Evolutionary conservation across 805 yeast species (phyloP).

Genomic region (Priceomyces castillae): DNA sequence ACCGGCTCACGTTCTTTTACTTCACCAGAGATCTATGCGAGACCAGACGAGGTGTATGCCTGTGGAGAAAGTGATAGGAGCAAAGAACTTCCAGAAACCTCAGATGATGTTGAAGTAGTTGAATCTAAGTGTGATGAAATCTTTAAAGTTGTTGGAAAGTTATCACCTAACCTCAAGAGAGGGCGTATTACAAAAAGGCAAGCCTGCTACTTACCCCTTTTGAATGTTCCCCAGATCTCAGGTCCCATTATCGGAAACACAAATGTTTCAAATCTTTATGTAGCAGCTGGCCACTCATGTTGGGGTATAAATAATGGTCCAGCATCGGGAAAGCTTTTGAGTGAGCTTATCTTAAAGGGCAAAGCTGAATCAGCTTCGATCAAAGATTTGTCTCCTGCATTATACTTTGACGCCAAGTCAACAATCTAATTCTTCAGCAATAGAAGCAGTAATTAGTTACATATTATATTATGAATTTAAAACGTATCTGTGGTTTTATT

Average conservation of each 20-base stretch:
- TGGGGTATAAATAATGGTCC: conserved; percentile 99
- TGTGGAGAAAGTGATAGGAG: conserved; percentile 96
- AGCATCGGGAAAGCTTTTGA: conserved; percentile 90
- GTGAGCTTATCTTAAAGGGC: conserved; percentile 85
- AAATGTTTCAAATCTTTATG: conserved; percentile 69
- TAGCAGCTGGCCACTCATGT: conserved; percentile 95
- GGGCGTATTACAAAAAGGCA: conserved; percentile 82
- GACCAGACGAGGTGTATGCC: conserved; percentile 92
- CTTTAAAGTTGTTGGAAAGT: conserved; percentile 73
- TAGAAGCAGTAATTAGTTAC: neutral
- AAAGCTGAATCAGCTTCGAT: conserved; percentile 74
- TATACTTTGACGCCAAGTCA: conserved; percentile 76
- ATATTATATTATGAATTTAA: conserved; percentile 2
- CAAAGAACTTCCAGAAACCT: conserved; percentile 88
- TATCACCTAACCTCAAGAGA: conserved; percentile 63
- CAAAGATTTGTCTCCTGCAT: conserved; percentile 77
- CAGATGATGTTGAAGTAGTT: conserved; percentile 89
- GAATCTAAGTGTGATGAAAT: conserved; percentile 85
- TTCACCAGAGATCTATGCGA: conserved; percentile 91
- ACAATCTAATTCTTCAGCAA: neutral
- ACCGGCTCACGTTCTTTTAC: conserved; percentile 66
- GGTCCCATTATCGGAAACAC: conserved; percentile 97
- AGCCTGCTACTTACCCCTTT: conserved; percentile 93
- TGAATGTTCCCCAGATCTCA: conserved; percentile 86
- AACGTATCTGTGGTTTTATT: conserved; percentile 13